These are phyloP conservation scores for Penicillium goetzii DNA, from an alignment of 495 filamentous ascomycete genomes.

Conservation along the genomic window DNA sequence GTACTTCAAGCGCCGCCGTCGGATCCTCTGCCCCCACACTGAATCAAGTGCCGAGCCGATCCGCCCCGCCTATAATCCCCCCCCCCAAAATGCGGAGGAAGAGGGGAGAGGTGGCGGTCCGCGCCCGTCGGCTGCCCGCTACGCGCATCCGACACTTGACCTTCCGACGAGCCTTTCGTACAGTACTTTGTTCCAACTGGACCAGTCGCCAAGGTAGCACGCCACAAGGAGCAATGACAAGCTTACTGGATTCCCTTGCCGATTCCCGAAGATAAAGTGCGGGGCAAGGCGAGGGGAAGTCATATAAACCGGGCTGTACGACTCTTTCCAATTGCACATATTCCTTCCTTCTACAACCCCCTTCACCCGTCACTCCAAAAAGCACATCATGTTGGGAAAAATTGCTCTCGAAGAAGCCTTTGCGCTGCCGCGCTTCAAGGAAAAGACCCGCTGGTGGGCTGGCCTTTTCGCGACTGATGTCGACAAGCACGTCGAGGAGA, in stretches of 20 bases:
- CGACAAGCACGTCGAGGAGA: conserved; percentile 46
- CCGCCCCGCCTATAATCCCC: conserved; percentile 8
- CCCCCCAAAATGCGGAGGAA: conserved; percentile 13
- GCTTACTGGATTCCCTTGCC: neutral
- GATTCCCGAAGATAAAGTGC: conserved; percentile 8
- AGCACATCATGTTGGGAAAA: conserved; percentile 52
- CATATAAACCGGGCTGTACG: neutral
- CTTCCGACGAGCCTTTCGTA: neutral
- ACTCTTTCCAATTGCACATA: neutral
- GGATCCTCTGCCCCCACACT: conserved; percentile 13
- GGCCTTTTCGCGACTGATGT: conserved; percentile 48
- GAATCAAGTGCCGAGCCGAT: conserved; percentile 8
- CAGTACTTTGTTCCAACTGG: neutral
- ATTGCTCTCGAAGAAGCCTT: conserved; percentile 58
- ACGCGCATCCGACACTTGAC: neutral
- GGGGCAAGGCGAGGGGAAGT: conserved; percentile 2
- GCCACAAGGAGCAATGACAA: neutral
- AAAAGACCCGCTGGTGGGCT: conserved; percentile 54
- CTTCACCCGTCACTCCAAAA: conserved; percentile 1
- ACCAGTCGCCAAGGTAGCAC: neutral
- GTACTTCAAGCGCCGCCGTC: conserved; percentile 16
- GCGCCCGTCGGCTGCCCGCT: conserved; percentile 1
- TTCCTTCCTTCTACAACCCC: neutral
- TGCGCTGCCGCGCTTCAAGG: conserved; percentile 50
- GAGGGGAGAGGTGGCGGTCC: neutral